A percentile compares a stretch with the other conserved stretches of the same genome.
These are phyloP conservation scores for Epithemia pelagica DNA, from an alignment of 108 stramenopile genomes.

Conservation along the genomic window DNA sequence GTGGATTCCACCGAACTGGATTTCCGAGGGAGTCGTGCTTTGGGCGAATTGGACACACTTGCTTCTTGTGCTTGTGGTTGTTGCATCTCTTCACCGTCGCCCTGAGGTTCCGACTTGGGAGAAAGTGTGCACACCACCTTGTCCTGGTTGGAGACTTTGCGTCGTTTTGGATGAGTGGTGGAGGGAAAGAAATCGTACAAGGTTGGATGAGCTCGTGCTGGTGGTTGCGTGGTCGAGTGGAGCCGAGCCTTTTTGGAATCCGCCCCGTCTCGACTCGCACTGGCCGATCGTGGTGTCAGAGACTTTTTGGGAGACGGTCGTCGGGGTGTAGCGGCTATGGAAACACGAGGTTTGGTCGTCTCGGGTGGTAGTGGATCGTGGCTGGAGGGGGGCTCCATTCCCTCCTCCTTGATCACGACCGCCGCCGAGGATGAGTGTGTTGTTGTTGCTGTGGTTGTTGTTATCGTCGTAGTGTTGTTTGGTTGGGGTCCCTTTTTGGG, in stretches of 20 bases:
- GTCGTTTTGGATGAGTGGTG: no score
- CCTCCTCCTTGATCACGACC: conserved; percentile 2
- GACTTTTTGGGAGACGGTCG: not conserved
- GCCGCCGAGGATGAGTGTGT: not conserved
- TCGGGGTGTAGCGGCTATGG: not conserved
- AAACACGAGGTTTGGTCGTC: not conserved
- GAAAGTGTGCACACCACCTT: no score
- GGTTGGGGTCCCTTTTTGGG: conserved; percentile 7
- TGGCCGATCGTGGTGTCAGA: not conserved
- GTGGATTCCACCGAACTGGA: no score
- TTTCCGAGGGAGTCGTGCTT: no score
- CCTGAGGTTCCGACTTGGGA: no score
- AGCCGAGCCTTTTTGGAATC: not conserved
- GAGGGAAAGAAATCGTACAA: not conserved
- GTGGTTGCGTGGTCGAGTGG: no score
- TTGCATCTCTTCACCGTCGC: no score
- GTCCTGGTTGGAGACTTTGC: no score
- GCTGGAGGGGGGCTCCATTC: not conserved
- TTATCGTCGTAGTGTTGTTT: conserved; percentile 11
- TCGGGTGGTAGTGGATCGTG: not conserved
- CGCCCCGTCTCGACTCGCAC: not conserved
- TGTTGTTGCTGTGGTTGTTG: no score
- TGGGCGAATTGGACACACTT: no score
- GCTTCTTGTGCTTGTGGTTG: no score
- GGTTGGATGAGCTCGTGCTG: no score